phyloP scores from a whole-genome alignment of 768 basidiomycete species.

The Rhodosporidiobolus sp. region DNA sequence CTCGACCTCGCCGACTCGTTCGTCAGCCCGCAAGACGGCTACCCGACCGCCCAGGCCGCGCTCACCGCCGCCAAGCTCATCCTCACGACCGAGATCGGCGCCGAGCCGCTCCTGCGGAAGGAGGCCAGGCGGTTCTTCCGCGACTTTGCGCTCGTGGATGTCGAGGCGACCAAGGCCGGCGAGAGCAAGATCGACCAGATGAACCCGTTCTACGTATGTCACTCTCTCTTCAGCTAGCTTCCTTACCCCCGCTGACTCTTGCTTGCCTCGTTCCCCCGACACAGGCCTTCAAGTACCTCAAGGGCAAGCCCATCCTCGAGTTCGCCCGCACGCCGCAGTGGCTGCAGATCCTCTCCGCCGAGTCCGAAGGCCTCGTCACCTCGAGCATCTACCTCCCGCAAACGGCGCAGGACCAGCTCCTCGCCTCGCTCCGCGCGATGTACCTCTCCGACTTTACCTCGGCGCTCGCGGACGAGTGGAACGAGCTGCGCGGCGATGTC shows the following conservation, averaged over 20 bases:
- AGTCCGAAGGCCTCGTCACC: slow-evolving; percentile 79
- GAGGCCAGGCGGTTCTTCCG: slow-evolving; percentile 73
- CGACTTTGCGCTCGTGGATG: slow-evolving; percentile 68
- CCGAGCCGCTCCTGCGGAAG: slow-evolving; percentile 81
- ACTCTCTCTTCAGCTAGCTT: slow-evolving; percentile 45
- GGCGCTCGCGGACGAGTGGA: slow-evolving; percentile 85
- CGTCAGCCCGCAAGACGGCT: slow-evolving; percentile 49
- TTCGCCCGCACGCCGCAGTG: slow-evolving; percentile 60
- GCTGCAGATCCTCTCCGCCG: slow-evolving; percentile 83
- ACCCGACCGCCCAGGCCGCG: slow-evolving; percentile 5
- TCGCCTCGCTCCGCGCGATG: slow-evolving; percentile 71
- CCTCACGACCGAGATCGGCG: slow-evolving; percentile 82
- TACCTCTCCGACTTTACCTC: slow-evolving; percentile 80
- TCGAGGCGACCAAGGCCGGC: slow-evolving; percentile 84
- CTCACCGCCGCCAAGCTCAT: slow-evolving; percentile 58
- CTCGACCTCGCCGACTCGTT: slow-evolving; percentile 80
- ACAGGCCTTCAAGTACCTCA: slow-evolving; percentile 92
- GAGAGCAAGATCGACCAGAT: slow-evolving; percentile 54
- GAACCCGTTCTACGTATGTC: slow-evolving; percentile 54
- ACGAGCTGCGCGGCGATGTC: slow-evolving; percentile 72
- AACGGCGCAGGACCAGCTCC: slow-evolving; percentile 64
- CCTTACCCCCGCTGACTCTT: not conserved
- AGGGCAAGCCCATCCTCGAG: slow-evolving; percentile 67
- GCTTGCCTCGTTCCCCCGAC: not conserved
- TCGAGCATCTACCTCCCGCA: slow-evolving; percentile 67